phyloP scores from a whole-genome alignment of 2,329 filamentous ascomycete genomes.

The Penicillium decumbens region DNA sequence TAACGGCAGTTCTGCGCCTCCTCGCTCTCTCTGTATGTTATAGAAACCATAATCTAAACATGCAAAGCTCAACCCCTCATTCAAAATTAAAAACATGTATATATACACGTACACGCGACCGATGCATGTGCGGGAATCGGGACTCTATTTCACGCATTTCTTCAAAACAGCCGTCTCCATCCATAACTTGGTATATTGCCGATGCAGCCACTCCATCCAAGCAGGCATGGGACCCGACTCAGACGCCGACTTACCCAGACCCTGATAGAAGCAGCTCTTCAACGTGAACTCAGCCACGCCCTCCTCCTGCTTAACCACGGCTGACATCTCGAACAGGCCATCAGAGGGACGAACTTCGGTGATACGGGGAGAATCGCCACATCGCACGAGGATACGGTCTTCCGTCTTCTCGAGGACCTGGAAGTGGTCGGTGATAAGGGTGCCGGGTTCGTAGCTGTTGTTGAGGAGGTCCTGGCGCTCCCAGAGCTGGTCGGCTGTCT shows the following conservation, averaged over 20 bases:
- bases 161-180: conserved; percentile 50
- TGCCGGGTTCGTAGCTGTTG: conserved; percentile 60
- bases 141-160: conserved; percentile 13
- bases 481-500: conserved; percentile 61
- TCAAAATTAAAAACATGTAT: conserved; percentile 5
- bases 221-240: conserved; percentile 44
- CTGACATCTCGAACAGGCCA: conserved; percentile 63
- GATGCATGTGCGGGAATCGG: background rate
- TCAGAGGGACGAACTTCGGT: conserved; percentile 55
- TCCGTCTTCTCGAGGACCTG: conserved; percentile 63
- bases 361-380: conserved; percentile 61
- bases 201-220: conserved; percentile 49
- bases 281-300: conserved; percentile 60
- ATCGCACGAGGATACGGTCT: conserved; percentile 58
- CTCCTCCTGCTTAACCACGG: conserved; percentile 55
- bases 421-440: conserved; percentile 65
- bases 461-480: conserved; percentile 50
- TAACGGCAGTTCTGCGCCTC: background rate
- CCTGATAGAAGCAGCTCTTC: conserved; percentile 61
- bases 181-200: conserved; percentile 54
- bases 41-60: background rate
- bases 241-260: conserved; percentile 42
- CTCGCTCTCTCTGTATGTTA: background rate
- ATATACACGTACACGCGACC: conserved; percentile 13
- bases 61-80: background rate